Base-by-base conservation (phyloP, 2,329 filamentous ascomycete genomes). In the Penicillium capsulatum region DNA sequence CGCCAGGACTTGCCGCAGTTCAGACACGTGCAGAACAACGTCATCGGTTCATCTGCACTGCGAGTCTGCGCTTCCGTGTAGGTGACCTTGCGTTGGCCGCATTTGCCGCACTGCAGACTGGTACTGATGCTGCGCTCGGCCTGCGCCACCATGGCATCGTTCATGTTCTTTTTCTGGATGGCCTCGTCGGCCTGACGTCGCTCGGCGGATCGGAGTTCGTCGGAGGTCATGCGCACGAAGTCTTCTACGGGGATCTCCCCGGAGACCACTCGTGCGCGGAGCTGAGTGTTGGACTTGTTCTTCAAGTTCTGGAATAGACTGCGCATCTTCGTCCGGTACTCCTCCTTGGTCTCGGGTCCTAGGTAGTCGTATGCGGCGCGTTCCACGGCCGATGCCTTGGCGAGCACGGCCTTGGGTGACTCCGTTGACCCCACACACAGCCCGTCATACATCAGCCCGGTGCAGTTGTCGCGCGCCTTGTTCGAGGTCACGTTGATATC, bases 1-100 rank as follows among this genome's bases (percentile, higher is more conserved):
- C 62, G 59, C 69, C 69, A 72, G 28, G 69, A 67, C 55, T 72
- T 71, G 31, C 69, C 68, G 44, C 69, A 72, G 53, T 68, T 67
- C 55, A 70, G 34, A 49, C 69, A 72, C 28, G 69, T 70, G 53
- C 69, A 71, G 47, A 72, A 72, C 45, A 71, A 50, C 20, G 69
- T 72, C 69, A 72, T 72, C 58, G 91, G 91, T 70, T 97, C 92
- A 77, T 98, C 92, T 51, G 92, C 92, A 71, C 81, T 86, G 50
- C 92, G 79, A 11, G 92, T 98, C 74, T 98, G 92, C 3, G 92
- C 92, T 70, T 98, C 92, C 34, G 81, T 88, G 69, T 98, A 98
- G 67, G 84, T 89, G 61, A 97, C 92, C 74, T 88, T 90, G 74
- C 86, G 90, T 76, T 94, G 77, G 57, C 86, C 86, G 70, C 92